Evolutionary conservation across 331 rosid genomes (phyloP), one percentile per base, ranked within the genome.

Genomic region (Malus hybrid): DNA sequence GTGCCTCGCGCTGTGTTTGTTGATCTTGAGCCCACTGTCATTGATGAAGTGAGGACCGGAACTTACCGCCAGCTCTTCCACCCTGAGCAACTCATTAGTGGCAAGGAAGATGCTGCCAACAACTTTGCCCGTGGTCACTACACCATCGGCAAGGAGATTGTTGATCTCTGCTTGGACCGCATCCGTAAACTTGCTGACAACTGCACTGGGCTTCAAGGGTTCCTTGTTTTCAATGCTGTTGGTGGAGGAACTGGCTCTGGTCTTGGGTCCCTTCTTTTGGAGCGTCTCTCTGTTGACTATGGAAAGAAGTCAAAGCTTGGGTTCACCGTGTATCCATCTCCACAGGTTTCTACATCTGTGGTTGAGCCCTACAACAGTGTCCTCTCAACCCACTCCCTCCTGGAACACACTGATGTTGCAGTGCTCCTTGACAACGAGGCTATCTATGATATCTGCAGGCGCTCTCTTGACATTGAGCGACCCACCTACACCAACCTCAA

Each of bases 1-100:
- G 98, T 93, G 2, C 98, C 98, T 8, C 97, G 98, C 0, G 97
- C 95, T 0, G 86, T 91, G n/a, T 91, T 91, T 85, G 97, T 91
- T 2, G 97, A 91, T 74, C 96, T 91, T 0, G 97, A 91, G 78
- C 94, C 97, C 7, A 91, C 97, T 12, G 97, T 91, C 18, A 91
- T 91, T 19, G 97, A 91, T 72, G 98, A 93, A 81, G 98, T 93
- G 72, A 89, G 98, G 80, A 93, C 97, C 2, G 98, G 98, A 54
- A 69, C 93, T 3, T 93, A 93, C 84, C 98, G 98, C 80, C 98
- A 93, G 83, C 96, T 93, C 28, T 93, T 93, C 83, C 98, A 93
- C 85, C 98, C 98, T 0, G 98, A 93, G 76, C 98, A 93, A 85
- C 92, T 83, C 29, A 83, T 83, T 71, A 78, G 83, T 6, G 86